Conservation (phyloP, 164 flowering plant species). For the Vitis riparia region DNA sequence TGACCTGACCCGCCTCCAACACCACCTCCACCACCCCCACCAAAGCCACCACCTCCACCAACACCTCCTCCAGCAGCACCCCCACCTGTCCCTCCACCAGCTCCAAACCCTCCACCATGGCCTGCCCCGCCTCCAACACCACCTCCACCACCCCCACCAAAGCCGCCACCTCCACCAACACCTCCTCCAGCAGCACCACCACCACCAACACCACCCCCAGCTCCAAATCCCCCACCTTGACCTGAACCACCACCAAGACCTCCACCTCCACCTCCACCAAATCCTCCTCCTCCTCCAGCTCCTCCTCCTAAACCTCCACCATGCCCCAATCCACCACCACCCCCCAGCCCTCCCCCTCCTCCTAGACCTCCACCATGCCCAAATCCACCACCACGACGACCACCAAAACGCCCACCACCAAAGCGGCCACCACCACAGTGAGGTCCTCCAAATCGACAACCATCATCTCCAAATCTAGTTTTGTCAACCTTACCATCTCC, state of each 20-base stretch:
- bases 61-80: conserved; percentile 20
- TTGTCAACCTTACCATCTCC: conserved; percentile 32
- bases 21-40: conserved; percentile 26
- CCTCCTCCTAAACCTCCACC: conserved; percentile 18
- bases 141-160: conserved; percentile 6
- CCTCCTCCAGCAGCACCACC: conserved; percentile 9
- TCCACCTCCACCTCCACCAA: conserved; percentile 16
- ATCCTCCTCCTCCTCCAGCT: conserved; percentile 13
- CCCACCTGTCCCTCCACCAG: conserved; percentile 19
- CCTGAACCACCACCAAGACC: conserved; percentile 9
- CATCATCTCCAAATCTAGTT: conserved; percentile 24
- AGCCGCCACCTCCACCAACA: conserved; percentile 9
- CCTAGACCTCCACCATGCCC: conserved; percentile 3
- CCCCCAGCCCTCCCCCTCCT: conserved; percentile 6
- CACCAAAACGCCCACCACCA: background rate
- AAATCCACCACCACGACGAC: conserved; percentile 1
- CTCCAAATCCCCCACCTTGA: conserved; percentile 6
- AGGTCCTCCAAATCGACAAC: conserved; percentile 16
- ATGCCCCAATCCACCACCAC: conserved; percentile 3
- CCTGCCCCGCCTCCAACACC: conserved; percentile 16
- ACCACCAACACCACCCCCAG: conserved; percentile 14
- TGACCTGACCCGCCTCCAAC: conserved; percentile 29
- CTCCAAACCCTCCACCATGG: conserved; percentile 21
- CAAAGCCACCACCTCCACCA: conserved; percentile 20
- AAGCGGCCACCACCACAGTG: conserved; percentile 17